Evolutionary conservation across 352 stramenopile genomes (phyloP), one percentile per base, ranked within the genome.

Genomic region (Phytophthora foliorum): DNA sequence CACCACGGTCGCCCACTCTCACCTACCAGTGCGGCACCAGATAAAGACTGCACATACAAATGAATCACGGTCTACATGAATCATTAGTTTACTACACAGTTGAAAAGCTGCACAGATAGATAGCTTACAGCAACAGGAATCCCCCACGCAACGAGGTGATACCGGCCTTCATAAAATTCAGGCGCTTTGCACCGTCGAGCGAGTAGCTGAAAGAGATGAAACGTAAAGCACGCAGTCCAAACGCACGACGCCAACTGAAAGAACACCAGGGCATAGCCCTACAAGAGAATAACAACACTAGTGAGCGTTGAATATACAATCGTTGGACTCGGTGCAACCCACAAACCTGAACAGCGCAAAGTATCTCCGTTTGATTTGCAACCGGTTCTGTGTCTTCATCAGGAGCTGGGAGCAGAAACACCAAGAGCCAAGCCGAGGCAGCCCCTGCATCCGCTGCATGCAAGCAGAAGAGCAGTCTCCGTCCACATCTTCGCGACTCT

Each of bases 151-250:
- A 94, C 32, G 25, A 91, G n/a, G 25, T 92, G 75, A 62, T 94
- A 94, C 22, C 84, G 79, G 29, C 67, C 49, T 53, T 94, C 86
- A 51, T 89, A 92, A 11, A 91, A 64, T 63, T 94, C 86, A 0
- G 86, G 82, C 0, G 73, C 74, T 58, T 92, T 90, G 32, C 52
- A 69, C 25, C 63, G 57, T 16, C 75, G 77, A 2, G 71, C 71
- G 3, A 94, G 68, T 54, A 94, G 78, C 57, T 91, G 83, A 66
- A 88, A 90, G 27, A 94, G 71, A 58, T 94, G 82, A 63, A 89
- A 92, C 1, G 84, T 82, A 59, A 94, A 94, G 63, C 86, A 91
- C n/a, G 68, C 80, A 10, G 82, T 90, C 86, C 86, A 94, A 10
- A 91, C 45, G 38, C 81, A 86, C 19, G 86, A 92, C n/a, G 84